phyloP scores from a whole-genome alignment of 2,329 filamentous ascomycete species.

The Sporothrix humicola region DNA sequence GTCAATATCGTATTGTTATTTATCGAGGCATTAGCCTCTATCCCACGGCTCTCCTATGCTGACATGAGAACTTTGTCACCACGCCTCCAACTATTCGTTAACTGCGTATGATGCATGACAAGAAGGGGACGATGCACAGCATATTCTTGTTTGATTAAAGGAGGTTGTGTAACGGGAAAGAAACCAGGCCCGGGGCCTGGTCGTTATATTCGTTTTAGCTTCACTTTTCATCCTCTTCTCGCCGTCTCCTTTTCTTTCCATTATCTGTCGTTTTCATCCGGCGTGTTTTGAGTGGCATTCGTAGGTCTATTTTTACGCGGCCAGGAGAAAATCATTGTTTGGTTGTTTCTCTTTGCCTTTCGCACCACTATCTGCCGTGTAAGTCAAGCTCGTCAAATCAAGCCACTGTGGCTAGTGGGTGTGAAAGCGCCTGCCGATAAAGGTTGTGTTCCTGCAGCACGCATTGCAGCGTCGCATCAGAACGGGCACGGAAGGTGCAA shows the following conservation, averaged over 20 bases:
- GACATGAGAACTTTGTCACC: not conserved
- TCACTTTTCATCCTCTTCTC: not conserved
- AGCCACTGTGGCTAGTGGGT: constrained; percentile 21
- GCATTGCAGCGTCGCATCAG: constrained; percentile 21
- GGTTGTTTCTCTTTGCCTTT: not conserved
- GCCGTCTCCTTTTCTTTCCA: not conserved
- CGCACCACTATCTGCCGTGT: not conserved
- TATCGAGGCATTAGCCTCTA: too few relatives aligned
- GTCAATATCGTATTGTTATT: too few relatives aligned
- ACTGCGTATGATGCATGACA: not conserved
- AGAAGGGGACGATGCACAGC: not conserved
- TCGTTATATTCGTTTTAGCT: not conserved
- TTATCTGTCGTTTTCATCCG: not conserved
- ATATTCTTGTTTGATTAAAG: constrained; percentile 17
- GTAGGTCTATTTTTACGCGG: constrained; percentile 22
- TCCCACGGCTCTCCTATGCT: not conserved
- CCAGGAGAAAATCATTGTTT: constrained; percentile 3
- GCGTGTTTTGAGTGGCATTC: constrained; percentile 10
- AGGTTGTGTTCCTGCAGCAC: constrained; percentile 19
- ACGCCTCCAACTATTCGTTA: too few relatives aligned
- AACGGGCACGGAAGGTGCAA: constrained; percentile 6
- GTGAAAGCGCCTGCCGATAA: not conserved
- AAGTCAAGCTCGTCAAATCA: not conserved
- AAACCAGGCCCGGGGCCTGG: not conserved
- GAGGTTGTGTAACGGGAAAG: constrained; percentile 1